Evolutionary conservation across 1,284 basidiomycete species (phyloP), one percentile per base, ranked within the genome.

Genomic region (Cronartium quercuum): DNA sequence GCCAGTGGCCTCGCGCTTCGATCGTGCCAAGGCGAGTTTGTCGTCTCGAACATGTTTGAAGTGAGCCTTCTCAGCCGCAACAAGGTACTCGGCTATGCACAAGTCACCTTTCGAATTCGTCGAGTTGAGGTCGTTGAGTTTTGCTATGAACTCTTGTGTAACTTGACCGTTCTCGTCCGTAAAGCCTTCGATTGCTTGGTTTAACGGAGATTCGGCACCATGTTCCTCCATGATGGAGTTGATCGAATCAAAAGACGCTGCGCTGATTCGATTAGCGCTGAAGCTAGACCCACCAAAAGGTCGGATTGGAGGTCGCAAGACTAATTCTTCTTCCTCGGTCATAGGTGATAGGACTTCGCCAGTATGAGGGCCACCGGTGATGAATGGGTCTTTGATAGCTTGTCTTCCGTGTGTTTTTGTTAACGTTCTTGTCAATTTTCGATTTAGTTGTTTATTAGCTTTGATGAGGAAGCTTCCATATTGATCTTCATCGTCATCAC

Each of bases 161-260:
- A 95, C 92, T 76, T 91, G 91, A 60, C 92, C 92, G 81, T 94
- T 91, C 0, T 90, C 86, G 82, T 94, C 92, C 38, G 92, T 95
- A 83, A 95, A 95, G 88, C 91, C 77, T 21, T 76, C 90, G 80
- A 92, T 91, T 10, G 92, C 91, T 83, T 94, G 94, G 84, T 95
- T 95, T 76, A 94, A 83, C 6, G 91, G 91, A 12, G 92, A 94
- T 76, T 90, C 89, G 1, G 84, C 84, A 12, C 80, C 80, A 84
- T 94, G 94, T 80, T 94, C 92, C 78, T 93, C 91, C 55, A 92
- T 90, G 73, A 94, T 91, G 2, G 90, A 90, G 10, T 89, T 88
- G 76, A 94, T 92, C 5, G 91, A 92, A 79, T 94, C 92, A 37
- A 90, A 88, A 0, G 91, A 93, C 51, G 51, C 51, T 57, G 51